phyloP scores from a whole-genome alignment of 2,329 filamentous ascomycete genomes.

The Penicillium sp. region DNA sequence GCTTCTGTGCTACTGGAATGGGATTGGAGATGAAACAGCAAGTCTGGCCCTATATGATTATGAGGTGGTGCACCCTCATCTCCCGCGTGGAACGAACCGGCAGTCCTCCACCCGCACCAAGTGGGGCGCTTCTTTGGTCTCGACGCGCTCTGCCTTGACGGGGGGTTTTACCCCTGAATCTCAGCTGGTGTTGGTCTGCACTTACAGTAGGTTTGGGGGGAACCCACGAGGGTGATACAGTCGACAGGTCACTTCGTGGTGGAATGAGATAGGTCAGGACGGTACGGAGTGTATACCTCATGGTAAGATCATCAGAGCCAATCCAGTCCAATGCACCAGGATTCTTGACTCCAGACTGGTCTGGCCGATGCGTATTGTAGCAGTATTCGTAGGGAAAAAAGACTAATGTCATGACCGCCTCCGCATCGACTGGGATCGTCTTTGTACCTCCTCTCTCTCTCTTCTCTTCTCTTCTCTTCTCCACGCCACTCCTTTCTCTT shows the following conservation, averaged over 20 bases:
- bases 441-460: slow-evolving; percentile 19
- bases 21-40: too few relatives aligned
- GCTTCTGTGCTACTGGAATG: too few relatives aligned
- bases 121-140: slow-evolving; percentile 17
- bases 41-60: too few relatives aligned
- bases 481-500: slow-evolving; percentile 21
- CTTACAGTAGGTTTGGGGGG: background rate
- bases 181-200: background rate
- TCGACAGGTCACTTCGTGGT: background rate
- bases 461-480: slow-evolving; percentile 25
- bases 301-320: too few relatives aligned
- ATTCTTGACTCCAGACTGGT: too few relatives aligned
- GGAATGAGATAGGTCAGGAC: background rate
- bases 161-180: slow-evolving; percentile 29
- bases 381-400: background rate
- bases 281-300: too few relatives aligned
- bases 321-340: too few relatives aligned
- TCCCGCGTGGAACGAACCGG: slow-evolving; percentile 20
- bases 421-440: slow-evolving; percentile 10
- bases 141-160: slow-evolving; percentile 16
- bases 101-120: slow-evolving; percentile 11
- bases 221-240: background rate
- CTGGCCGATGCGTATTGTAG: too few relatives aligned
- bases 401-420: slow-evolving; percentile 1
- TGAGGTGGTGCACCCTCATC: too few relatives aligned